Evolutionary conservation across 495 filamentous ascomycete genomes (phyloP).

Genomic region (Thermochaetoides thermophila): DNA sequence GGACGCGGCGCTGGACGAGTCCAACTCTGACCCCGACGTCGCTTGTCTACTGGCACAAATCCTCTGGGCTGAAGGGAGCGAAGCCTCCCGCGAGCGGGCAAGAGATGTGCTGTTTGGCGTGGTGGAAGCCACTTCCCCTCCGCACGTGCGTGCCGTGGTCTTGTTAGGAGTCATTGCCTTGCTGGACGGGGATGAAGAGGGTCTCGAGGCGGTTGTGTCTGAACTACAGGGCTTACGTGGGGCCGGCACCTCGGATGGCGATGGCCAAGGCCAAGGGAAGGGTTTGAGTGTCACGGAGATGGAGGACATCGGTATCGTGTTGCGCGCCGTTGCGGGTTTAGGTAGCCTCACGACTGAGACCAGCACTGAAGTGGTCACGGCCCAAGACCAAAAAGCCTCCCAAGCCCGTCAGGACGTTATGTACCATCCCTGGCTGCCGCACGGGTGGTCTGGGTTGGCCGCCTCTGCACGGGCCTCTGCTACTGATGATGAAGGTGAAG

Average conservation of each 20-base stretch:
- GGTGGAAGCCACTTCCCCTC: slow-evolving; percentile 52
- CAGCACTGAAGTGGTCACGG: not conserved
- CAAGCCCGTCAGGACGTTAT: slow-evolving; percentile 60
- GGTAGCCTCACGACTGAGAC: slow-evolving; percentile 2
- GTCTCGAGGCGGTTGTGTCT: slow-evolving; percentile 61
- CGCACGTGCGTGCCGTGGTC: slow-evolving; percentile 61
- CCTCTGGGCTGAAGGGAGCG: slow-evolving; percentile 76
- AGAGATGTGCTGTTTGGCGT: slow-evolving; percentile 65
- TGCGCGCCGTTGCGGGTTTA: slow-evolving; percentile 28
- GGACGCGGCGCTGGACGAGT: slow-evolving; percentile 66
- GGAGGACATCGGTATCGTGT: slow-evolving; percentile 30
- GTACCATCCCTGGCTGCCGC: slow-evolving; percentile 56
- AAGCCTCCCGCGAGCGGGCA: slow-evolving; percentile 57
- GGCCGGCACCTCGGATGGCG: slow-evolving; percentile 39
- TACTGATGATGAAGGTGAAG: slow-evolving; percentile 4
- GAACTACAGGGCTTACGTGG: slow-evolving; percentile 61
- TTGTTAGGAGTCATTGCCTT: slow-evolving; percentile 72
- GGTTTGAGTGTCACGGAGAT: slow-evolving; percentile 27
- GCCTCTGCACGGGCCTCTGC: slow-evolving; percentile 35
- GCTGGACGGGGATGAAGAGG: slow-evolving; percentile 63
- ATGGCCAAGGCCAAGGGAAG: no score
- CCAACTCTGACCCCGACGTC: slow-evolving; percentile 62
- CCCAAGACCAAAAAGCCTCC: slow-evolving; percentile 20
- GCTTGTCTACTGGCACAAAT: slow-evolving; percentile 80
- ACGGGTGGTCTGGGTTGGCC: slow-evolving; percentile 65